Percentiles rank a stretch among this genome's conserved stretches.
phyloP scores from a whole-genome alignment of 768 basidiomycete genomes.

The Mycena galopus region DNA sequence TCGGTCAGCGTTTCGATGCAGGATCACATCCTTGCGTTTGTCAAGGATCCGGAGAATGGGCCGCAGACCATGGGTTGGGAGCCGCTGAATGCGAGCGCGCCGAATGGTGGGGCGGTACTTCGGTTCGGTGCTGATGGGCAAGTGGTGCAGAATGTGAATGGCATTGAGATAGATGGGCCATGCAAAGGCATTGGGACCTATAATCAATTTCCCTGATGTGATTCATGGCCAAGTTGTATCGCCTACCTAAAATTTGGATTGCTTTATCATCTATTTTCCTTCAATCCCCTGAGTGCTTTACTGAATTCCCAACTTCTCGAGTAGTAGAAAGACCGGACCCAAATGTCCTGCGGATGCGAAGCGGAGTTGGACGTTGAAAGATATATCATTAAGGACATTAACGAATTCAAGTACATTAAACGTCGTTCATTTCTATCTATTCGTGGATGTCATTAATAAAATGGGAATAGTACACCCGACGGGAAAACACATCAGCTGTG shows the following conservation, averaged over 20 bases:
- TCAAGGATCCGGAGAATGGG: background rate
- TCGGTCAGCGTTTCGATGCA: background rate
- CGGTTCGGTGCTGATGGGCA: background rate
- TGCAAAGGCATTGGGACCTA: background rate
- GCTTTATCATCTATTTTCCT: too few species aligned
- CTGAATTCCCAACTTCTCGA: too few species aligned
- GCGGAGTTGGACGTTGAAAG: too few species aligned
- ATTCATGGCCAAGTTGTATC: too few species aligned
- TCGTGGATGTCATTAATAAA: background rate
- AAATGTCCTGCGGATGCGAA: too few species aligned
- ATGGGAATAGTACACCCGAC: background rate
- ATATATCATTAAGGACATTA: background rate
- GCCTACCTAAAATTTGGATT: background rate
- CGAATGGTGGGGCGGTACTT: background rate
- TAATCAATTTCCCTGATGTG: background rate
- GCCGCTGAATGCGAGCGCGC: background rate
- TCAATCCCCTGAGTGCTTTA: too few species aligned
- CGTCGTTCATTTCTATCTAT: background rate
- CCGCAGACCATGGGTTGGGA: background rate
- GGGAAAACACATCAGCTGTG: constrained; percentile 17
- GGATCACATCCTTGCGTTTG: background rate
- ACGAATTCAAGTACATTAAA: too few species aligned
- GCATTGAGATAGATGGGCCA: background rate
- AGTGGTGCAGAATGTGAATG: background rate
- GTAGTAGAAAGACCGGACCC: too few species aligned